Evolutionary conservation across 2,329 filamentous ascomycete species (phyloP), one percentile per base, ranked within the genome.

Genomic region (Colletotrichum aenigma): DNA sequence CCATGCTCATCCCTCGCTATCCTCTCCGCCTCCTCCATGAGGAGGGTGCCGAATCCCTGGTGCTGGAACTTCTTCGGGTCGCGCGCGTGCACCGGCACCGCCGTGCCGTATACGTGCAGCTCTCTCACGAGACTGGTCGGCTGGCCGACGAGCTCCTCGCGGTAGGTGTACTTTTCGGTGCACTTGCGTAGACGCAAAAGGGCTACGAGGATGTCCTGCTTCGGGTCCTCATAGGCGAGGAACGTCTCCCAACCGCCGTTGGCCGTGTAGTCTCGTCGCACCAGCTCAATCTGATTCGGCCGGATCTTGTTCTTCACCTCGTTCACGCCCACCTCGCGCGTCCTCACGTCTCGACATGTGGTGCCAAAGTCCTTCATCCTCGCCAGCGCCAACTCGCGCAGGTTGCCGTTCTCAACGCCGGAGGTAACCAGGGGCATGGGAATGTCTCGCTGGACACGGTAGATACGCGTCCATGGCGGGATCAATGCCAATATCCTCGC

Each of bases 361-460:
- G 97, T 99, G 66, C 97, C 97, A 80, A 99, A 98, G 83, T 99
- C 97, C 85, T 98, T 98, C 97, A 99, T 99, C 26, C 97, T 91
- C n/a, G 96, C 96, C 71, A 99, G 88, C 1, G 97, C 96, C 65
- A 99, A 88, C 84, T 99, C 97, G 77, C 97, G 93, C 52, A 99
- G 88, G 83, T 99, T 99, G 76, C 97, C 97, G 80, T 99, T 99
- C 86, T 99, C 97, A 1, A 99, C 97, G 55, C 97, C 97, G 1
- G 96, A 98, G 0, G 97, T 98, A n/a, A 99, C 97, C 28, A 99
- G 90, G 1, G 97, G 97, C 97, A 99, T 99, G n/a, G 97, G 97
- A 74, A 99, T 99, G 86, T 99, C 97, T 83, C 97, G 93, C 87
- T 99, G 97, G 0, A 99, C 97, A 76, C 97, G 95, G 87, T 99